These are phyloP conservation scores for Phytophthora colocasiae DNA, from an alignment of 352 stramenopile species.

Conservation along the genomic window DNA sequence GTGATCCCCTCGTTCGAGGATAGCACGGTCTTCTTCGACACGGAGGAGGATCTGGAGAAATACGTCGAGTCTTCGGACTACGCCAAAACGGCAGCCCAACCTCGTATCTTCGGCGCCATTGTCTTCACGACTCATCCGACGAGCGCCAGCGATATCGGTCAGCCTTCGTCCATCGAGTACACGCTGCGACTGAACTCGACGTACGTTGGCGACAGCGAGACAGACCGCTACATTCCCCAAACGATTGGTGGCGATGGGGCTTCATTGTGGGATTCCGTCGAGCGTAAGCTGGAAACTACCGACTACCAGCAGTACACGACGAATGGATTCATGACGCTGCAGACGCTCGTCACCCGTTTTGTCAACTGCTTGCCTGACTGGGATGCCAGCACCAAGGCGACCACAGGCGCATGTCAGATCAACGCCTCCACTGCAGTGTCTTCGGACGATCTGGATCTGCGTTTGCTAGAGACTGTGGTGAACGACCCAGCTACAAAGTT, in stretches of 20 bases:
- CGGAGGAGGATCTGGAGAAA: slow-evolving; percentile 37
- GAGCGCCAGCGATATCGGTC: slow-evolving; percentile 28
- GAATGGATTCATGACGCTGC: slow-evolving; percentile 54
- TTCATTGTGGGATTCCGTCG: slow-evolving; percentile 26
- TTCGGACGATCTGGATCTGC: slow-evolving; percentile 17
- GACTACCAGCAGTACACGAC: slow-evolving; percentile 49
- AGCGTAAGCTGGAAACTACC: slow-evolving; percentile 30
- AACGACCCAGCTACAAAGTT: slow-evolving; percentile 37
- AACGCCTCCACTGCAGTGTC: slow-evolving; percentile 23
- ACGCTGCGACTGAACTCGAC: slow-evolving; percentile 47
- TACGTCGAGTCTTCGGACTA: slow-evolving; percentile 48
- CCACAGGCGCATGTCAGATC: slow-evolving; percentile 23
- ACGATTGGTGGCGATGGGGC: slow-evolving; percentile 24
- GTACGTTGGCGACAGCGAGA: slow-evolving; percentile 18
- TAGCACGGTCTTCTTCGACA: slow-evolving; percentile 48
- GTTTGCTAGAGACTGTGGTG: slow-evolving; percentile 31
- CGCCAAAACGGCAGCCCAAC: slow-evolving; percentile 29
- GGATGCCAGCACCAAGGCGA: slow-evolving; percentile 30
- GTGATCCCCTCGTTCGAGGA: slow-evolving; percentile 47
- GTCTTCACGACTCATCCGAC: slow-evolving; percentile 43
- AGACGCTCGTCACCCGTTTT: slow-evolving; percentile 55
- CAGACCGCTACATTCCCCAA: slow-evolving; percentile 24
- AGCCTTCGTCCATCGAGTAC: slow-evolving; percentile 40
- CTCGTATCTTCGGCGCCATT: slow-evolving; percentile 57
- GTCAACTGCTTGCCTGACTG: slow-evolving; percentile 48